Percentiles rank a stretch among this genome's conserved stretches.
phyloP scores from a whole-genome alignment of 129 eudicot genomes.

The Flaveria brownii region DNA sequence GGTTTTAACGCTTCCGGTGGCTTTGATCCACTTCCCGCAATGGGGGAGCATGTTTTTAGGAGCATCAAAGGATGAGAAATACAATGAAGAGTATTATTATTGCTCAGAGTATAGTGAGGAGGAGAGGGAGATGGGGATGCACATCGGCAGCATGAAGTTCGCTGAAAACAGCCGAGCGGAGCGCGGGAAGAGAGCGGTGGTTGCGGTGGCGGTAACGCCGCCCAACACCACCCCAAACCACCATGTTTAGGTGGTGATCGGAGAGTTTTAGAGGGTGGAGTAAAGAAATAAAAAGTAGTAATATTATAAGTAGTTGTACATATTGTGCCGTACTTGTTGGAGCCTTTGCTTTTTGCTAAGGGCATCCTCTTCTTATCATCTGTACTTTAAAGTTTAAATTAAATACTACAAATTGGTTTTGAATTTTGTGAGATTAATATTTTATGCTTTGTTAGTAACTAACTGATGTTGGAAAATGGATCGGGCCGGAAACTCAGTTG shows the following conservation, averaged over 20 bases:
- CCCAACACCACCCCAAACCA: constrained; percentile 38
- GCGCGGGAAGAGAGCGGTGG: constrained; percentile 44
- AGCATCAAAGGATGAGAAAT: constrained; percentile 39
- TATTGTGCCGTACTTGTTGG: constrained; percentile 12
- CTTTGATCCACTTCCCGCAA: constrained; percentile 62
- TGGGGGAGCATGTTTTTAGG: constrained; percentile 78
- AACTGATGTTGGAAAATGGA: too few species aligned
- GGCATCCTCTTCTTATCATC: not conserved
- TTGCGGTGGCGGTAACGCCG: constrained; percentile 22
- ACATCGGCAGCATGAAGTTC: constrained; percentile 51
- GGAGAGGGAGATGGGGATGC: constrained; percentile 53
- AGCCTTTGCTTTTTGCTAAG: not conserved
- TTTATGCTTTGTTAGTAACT: not conserved
- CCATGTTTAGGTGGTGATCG: constrained; percentile 23
- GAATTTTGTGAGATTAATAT: not conserved
- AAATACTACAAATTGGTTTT: not conserved
- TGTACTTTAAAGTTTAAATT: not conserved
- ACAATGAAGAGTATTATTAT: constrained; percentile 54
- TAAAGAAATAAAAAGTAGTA: not conserved
- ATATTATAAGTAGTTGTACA: constrained; percentile 22
- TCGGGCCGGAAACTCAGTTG: too few species aligned
- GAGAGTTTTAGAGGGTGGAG: not conserved
- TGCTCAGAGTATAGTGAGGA: constrained; percentile 54
- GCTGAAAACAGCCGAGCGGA: constrained; percentile 54
- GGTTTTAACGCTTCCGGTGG: constrained; percentile 57